Percentiles rank a stretch among this genome's conserved stretches.
These are phyloP conservation scores for Cokeromyces recurvatus DNA, from an alignment of 371 early-diverging fungal genomes.

Conservation along the genomic window DNA sequence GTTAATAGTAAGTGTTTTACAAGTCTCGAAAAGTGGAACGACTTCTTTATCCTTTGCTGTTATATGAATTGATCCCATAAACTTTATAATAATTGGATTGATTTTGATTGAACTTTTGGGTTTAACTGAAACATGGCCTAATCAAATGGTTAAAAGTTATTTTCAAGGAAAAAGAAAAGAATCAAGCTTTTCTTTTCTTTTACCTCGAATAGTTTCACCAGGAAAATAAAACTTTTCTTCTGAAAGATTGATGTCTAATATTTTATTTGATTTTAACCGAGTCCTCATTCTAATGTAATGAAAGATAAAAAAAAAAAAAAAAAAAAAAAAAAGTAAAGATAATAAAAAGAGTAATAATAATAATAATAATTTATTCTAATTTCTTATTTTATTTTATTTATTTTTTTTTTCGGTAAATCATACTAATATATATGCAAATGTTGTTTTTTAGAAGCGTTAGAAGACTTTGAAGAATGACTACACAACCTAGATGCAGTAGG, in stretches of 20 bases:
- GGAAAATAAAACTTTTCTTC: conserved; percentile 32
- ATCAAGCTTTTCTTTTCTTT: background rate
- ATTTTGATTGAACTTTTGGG: conserved; percentile 38
- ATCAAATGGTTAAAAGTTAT: background rate
- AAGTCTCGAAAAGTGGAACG: conserved; percentile 24
- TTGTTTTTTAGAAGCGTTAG: background rate
- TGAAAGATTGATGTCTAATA: conserved; percentile 16
- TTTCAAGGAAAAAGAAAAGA: background rate
- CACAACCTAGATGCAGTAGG: conserved; percentile 1
- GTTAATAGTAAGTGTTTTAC: conserved; percentile 17
- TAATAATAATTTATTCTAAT: too few relatives aligned
- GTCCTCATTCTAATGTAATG: too few relatives aligned
- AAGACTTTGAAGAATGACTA: background rate
- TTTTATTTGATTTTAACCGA: conserved; percentile 6
- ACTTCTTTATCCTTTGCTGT: conserved; percentile 33
- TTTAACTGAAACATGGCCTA: conserved; percentile 37
- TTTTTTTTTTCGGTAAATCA: conserved; percentile 2
- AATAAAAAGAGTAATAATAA: background rate
- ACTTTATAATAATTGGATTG: conserved; percentile 30
- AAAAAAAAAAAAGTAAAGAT: background rate
- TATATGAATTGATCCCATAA: conserved; percentile 29
- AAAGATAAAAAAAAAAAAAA: background rate
- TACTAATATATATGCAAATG: too few relatives aligned
- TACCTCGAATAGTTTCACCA: conserved; percentile 30
- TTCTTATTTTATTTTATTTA: too few relatives aligned